Evolutionary conservation across 202 grass and related monocot genomes (phyloP), one percentile per base, ranked within the genome.

Genomic region (Carex arenaria): DNA sequence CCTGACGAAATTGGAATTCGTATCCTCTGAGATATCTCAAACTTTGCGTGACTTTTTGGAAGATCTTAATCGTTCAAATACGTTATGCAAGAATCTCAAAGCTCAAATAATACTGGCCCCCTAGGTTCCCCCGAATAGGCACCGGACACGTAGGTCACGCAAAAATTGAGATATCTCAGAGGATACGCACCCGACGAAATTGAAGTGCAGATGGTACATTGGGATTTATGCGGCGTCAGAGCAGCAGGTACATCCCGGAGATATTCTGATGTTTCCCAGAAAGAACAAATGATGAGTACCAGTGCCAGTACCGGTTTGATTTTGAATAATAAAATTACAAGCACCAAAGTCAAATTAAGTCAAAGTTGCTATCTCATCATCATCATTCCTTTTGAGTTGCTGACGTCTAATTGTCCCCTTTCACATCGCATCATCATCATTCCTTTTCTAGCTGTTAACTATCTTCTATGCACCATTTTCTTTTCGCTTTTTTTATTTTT

Each of bases 221-320:
- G 79, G 79, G 60, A 82, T 82, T 80, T 64, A 82, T 66, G 61
- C 79, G 15, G 23, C 22, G 79, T 82, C 62, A 82, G 60, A 67
- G 2, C 8, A 61, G 79, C 8, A 61, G 79, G 64, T 81, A 81
- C 57, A 67, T 30, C 79, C 20, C 14, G 65, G 79, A 66, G 60
- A 64, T 65, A 17, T 81, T 81, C 60, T 64, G 60, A 8, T 51
- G 79, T 67, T 82, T 67, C 79, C 79, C n/a, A 82, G 38, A 82
- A 82, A 82, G 61, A 82, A 52, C 79, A 82, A 82, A 82, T 82
- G 61, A 82, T 82, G 57, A 66, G 61, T 81, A 38, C 67, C 52
- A 66, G 32, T 81, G 10, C 20, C 20, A 14, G 59, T 64, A 49
- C 75, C 52, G 54, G 76, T 64, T 81, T 64, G 40, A 47, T 26